Base-by-base conservation (phyloP, 148 eudicot species). In the Selenicereus undatus region DNA sequence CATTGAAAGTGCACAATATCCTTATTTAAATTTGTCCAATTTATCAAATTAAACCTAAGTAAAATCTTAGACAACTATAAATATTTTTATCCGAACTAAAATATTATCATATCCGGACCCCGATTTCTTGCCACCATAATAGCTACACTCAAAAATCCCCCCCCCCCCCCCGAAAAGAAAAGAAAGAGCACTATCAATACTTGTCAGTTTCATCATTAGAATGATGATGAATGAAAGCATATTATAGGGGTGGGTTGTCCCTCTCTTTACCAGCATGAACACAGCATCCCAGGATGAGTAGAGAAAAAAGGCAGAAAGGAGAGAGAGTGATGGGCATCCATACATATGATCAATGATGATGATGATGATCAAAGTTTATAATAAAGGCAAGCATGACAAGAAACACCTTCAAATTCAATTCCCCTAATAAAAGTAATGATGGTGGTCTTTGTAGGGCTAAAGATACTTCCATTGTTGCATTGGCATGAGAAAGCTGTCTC, bases 321-420 rank as follows among this genome's bases (percentile, higher is more conserved):
- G 71, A n/a, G 45, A 60, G 51, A 35, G 10, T 36, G 30, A 22
- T 3, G 39, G 32, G 27, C 50, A n/a, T 39, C 76, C 76, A 71
- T 27, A 29, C 11, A 17, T 10, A 72, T 35, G 45, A 56, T 52
- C 6, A 32, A 32, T 72, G 8, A 26, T 73, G 50, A 10, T 45
- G 50, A 81, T 81, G 24, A 81, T 81, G 8, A 45, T 45, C 27
- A 29, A 43, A 36, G 66, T 51, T 50, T 32, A 69, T 64, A 68
- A 75, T 74, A 66, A 83, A 83, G 79, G 85, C 76, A 83, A 79
- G 86, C 86, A 83, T 83, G 82, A 83, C 51, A 83, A 83, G 11
- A 45, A 45, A 76, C 80, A 68, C 26, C 32, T 65, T 65, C 50
- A 32, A 32, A 32, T 32, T 32, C 1, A 45, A 45, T 45, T 10